Evolutionary conservation across 2,329 filamentous ascomycete species (phyloP).

Genomic region (Aspergillus tanneri): DNA sequence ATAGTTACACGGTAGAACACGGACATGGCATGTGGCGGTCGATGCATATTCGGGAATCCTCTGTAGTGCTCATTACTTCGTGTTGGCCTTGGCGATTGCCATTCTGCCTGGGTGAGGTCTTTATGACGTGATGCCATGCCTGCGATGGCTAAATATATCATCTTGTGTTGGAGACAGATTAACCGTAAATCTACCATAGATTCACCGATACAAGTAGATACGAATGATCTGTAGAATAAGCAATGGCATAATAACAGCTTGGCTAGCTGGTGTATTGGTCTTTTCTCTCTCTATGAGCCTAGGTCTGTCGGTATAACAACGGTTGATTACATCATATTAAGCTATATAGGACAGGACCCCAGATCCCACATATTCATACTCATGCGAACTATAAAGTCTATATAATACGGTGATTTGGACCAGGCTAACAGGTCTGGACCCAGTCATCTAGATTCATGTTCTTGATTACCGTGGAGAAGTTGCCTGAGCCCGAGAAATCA

Average conservation of each 20-base stretch:
- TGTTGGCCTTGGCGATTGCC: too few relatives aligned
- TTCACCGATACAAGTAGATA: too few relatives aligned
- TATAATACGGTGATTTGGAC: background rate
- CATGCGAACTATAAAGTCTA: background rate
- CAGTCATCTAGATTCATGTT: constrained; percentile 63
- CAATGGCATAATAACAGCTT: too few relatives aligned
- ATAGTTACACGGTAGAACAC: too few relatives aligned
- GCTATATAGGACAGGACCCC: too few relatives aligned
- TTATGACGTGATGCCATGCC: too few relatives aligned
- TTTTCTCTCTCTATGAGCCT: too few relatives aligned
- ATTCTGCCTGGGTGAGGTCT: too few relatives aligned
- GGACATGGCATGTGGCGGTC: background rate
- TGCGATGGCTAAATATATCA: background rate
- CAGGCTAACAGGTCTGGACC: constrained; percentile 56
- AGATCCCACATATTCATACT: too few relatives aligned
- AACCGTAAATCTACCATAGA: background rate
- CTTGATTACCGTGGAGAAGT: constrained; percentile 66
- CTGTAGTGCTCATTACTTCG: background rate
- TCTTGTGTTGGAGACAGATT: background rate
- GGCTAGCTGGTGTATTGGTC: too few relatives aligned
- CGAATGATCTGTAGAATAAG: too few relatives aligned
- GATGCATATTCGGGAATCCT: background rate
- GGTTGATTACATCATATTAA: constrained; percentile 7
- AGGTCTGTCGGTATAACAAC: too few relatives aligned
- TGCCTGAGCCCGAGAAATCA: constrained; percentile 45